Evolutionary conservation across 306 rosid genomes (phyloP), one percentile per base, ranked within the genome.

Genomic region (Acacia crassicarpa): DNA sequence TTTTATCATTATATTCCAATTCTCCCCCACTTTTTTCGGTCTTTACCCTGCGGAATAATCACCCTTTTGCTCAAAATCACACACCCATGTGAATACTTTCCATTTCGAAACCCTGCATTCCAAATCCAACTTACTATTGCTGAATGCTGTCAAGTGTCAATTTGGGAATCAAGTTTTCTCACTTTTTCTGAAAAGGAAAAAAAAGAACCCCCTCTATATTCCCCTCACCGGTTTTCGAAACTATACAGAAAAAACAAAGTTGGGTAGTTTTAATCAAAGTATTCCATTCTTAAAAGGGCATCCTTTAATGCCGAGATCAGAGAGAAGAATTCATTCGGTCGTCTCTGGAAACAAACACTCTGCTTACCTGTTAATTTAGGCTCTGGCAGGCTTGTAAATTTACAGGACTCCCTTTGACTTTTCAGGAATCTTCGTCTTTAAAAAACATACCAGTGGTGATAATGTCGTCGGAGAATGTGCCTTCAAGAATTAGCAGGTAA

Each of bases 391-490:
- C 78, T 75, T 16, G 61, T 71, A 82, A 75, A 65, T 81, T 86
- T 30, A 83, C 66, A 32, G 74, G 85, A 87, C 75, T 80, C 27
- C 80, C 72, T 66, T 79, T 81, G 85, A 46, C 86, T 83, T 90
- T 88, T 75, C 92, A 95, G 99, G 99, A 93, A 80, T 93, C 98
- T 53, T 89, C 94, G 70, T 89, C 97, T 72, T 74, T 93, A 87
- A 89, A 83, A 87, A 86, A 95, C 97, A 89, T 95, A 78, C 99
- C 99, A 40, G 99, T 95, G 30, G 99, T 93, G 87, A 93, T 93
- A 78, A 91, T 93, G 99, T 93, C 98, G 78, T 95, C 98, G 46
- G 99, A 95, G 85, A 90, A 95, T 86, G 99, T 82, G 73, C 99
- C 98, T 83, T 86, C 99, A 77, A 95, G 99, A 79, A 95, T 93